Percentiles rank a stretch among this genome's conserved stretches.
Evolutionary conservation across 352 stramenopile species (phyloP).

Genomic region (Globisporangium abappressorium): DNA sequence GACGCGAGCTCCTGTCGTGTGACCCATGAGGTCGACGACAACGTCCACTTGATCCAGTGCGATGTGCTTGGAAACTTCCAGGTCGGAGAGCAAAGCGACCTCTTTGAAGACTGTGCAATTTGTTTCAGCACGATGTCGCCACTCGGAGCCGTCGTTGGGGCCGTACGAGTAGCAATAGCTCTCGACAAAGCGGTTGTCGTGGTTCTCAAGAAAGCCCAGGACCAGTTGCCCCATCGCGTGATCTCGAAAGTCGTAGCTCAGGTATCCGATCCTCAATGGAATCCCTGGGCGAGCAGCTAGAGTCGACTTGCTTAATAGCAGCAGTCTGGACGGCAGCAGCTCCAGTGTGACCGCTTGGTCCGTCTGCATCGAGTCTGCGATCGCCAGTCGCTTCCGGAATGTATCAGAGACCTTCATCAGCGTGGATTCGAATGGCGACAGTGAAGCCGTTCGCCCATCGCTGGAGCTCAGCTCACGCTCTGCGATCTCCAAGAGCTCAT

Average conservation of each 20-base stretch:
- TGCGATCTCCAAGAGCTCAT: conserved; percentile 32
- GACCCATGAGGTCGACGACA: conserved; percentile 90
- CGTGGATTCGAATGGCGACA: conserved; percentile 75
- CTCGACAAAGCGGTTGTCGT: conserved; percentile 48
- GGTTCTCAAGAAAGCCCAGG: conserved; percentile 74
- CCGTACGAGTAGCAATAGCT: conserved; percentile 84
- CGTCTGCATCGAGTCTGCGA: conserved; percentile 23
- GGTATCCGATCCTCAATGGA: conserved; percentile 76
- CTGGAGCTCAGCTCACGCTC: conserved; percentile 18
- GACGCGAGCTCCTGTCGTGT: conserved; percentile 81
- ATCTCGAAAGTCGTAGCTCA: conserved; percentile 91
- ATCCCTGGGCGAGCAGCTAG: conserved; percentile 19
- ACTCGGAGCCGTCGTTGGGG: conserved; percentile 60
- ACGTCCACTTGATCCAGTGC: conserved; percentile 68
- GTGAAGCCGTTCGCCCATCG: conserved; percentile 3
- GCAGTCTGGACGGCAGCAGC: conserved; percentile 21
- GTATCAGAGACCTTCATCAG: conserved; percentile 49
- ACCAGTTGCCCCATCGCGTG: conserved; percentile 93
- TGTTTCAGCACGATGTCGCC: conserved; percentile 51
- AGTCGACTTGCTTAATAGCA: neutral
- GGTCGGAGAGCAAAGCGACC: conserved; percentile 39
- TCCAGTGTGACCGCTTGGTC: conserved; percentile 39
- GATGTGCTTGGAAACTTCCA: conserved; percentile 56
- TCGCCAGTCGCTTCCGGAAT: conserved; percentile 47
- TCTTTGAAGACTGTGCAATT: conserved; percentile 66